Evolutionary conservation across 768 basidiomycete species (phyloP), one percentile per base, ranked within the genome.

Genomic region (Daedaleopsis nitida): DNA sequence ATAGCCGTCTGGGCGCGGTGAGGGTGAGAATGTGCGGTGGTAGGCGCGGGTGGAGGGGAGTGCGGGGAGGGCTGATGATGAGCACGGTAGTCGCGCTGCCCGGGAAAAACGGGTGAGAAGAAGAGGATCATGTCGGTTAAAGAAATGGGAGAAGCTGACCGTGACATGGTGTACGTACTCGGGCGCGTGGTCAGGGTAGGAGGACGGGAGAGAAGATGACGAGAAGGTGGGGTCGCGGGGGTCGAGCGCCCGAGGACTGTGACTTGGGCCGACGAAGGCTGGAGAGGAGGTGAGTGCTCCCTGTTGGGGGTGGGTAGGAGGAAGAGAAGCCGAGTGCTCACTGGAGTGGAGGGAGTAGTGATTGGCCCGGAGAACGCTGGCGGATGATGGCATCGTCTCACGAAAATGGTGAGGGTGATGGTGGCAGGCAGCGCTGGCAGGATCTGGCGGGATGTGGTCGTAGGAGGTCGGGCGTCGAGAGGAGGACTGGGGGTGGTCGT

Each of bases 31-130:
- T 11, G 39, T 3, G 39, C 17, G 13, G 17, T 5, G 39, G 39
- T 2, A 11, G 13, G 11, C 17, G 39, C 13, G 17, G 13, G 11
- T 42, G 39, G 3, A 6, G 47, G 19, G 3, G 45, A 24, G 23
- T 49, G 47, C 21, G 23, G 47, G 23, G 21, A 10, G 50, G 32
- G 44, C 12, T 47, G 24, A 39, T 16, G 23, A 16, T 23, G 42
- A 32, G 47, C 45, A 49, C 27, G 24, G 17, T 12, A 14, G 35
- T 43, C 8, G 44, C 44, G 55, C 60, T 61, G 50, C 48, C 60
- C 55, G 60, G 45, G 44, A 62, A 52, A 24, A 56, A 51, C 60
- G 60, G 60, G 55, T 57, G 19, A 62, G 55, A 23, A 37, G 49
- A 45, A 42, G 35, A 16, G 27, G 16, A 24, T 47, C 17, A 50